Evolutionary conservation across 2,329 filamentous ascomycete genomes (phyloP), one percentile per base, ranked within the genome.

Genomic region (Ilyonectria robusta): DNA sequence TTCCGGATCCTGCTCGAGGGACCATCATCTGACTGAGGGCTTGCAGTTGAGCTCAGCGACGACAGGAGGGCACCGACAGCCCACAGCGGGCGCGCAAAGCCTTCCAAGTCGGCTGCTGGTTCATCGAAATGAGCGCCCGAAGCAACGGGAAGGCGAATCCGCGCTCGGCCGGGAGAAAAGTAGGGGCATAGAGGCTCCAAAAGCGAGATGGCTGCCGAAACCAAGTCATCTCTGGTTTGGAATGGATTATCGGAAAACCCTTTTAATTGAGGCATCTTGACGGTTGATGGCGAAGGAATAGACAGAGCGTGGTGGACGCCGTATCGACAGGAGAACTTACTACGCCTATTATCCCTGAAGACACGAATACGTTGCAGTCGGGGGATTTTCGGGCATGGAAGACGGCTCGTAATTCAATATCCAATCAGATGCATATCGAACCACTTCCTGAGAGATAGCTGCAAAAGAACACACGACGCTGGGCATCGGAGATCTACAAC

Each of bases 101-200:
- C 84, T 56, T 85, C 84, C 0, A 85, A 72, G 64, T 85, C 82
- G 0, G 84, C 84, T 1, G 84, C 82, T 0, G 71, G 72, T 53
- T 85, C 84, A 62, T 84, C 82, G 46, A 85, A 85, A 44, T 81
- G 79, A 0, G 83, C 77, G 2, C 75, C 83, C 1, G 83, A 83
- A 0, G 76, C 74, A 1, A 79, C 65, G 0, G 81, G 78, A 2
- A 85, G 54, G 9, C 76, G 75, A 9, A 85, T 78, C 1, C 81
- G 77, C 3, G 79, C 82, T 11, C 31, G 31, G 7, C 40, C 55
- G 4, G 31, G 55, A 23, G 62, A 64, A 53, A 64, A 64, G 10
- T 53, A 59, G 4, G 55, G 23, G 4, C 31, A 17, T 21, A 64
- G 15, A 3, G 62, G 55, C 31, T 59, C 35, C 23, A 64, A 42